Evolutionary conservation across 192 early-diverging fungal genomes (phyloP).

Genomic region (Coemansia sp.): DNA sequence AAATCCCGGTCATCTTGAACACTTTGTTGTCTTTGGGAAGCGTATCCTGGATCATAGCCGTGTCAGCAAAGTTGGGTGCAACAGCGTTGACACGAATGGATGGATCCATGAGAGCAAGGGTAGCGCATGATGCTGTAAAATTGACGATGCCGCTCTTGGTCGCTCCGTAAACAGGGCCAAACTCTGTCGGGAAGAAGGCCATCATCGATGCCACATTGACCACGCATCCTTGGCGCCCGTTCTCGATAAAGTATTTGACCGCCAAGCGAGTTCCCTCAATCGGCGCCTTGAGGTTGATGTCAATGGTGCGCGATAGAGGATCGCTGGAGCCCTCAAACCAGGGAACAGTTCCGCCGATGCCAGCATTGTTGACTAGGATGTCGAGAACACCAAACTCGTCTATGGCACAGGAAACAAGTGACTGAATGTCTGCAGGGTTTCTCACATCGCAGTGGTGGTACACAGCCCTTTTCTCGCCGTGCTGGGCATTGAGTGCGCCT

Average conservation of each 20-base stretch:
- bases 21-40: slow-evolving; percentile 13
- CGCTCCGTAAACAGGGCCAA: slow-evolving; percentile 69
- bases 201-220: slow-evolving; percentile 77
- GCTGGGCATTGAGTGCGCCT: slow-evolving; percentile 23
- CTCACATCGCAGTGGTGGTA: slow-evolving; percentile 59
- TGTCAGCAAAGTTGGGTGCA: slow-evolving; percentile 59
- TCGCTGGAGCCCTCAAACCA: slow-evolving; percentile 47
- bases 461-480: slow-evolving; percentile 13
- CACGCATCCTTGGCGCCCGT: slow-evolving; percentile 59
- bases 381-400: slow-evolving; percentile 58
- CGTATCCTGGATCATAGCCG: slow-evolving; percentile 46
- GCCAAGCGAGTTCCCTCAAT: slow-evolving; percentile 73
- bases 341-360: slow-evolving; percentile 47
- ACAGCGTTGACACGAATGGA: slow-evolving; percentile 63
- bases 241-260: slow-evolving; percentile 56
- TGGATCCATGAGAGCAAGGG: slow-evolving; percentile 32
- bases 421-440: slow-evolving; percentile 22
- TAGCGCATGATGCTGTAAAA: slow-evolving; percentile 56
- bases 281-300: slow-evolving; percentile 73
- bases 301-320: slow-evolving; percentile 58
- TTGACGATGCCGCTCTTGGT: slow-evolving; percentile 72
- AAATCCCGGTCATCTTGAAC: slow-evolving; percentile 24
- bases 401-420: slow-evolving; percentile 42
- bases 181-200: slow-evolving; percentile 57
- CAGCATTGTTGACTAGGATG: slow-evolving; percentile 65